Evolutionary conservation across 2,329 filamentous ascomycete species (phyloP), one percentile per base, ranked within the genome.

Genomic region (Sarocladiaceae sp.): DNA sequence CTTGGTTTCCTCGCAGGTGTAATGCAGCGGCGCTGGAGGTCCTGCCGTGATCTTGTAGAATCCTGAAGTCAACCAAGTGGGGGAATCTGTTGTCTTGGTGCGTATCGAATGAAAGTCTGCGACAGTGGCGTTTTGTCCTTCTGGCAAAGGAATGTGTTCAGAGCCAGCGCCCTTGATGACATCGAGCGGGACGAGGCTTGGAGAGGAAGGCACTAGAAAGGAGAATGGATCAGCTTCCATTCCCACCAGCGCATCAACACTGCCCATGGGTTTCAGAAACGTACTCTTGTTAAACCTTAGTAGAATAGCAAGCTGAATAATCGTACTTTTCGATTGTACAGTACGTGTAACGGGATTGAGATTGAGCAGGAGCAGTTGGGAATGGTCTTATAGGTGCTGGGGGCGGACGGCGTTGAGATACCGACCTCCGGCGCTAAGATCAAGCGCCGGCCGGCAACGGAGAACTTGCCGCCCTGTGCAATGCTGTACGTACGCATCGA

Each of bases 11-110:
- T 48, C 44, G 23, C 17, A 48, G 25, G 18, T 51, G 36, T 55
- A 56, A 10, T 37, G 36, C 4, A 52, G 53, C 5, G 54, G 54
- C 4, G 49, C 37, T 11, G 53, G 15, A 28, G 54, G 54, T 3
- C 54, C 54, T 20, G 53, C 46, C 12, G 35, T 33, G n/a, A 55
- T 56, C 50, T 56, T 56, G 37, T 55, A 56, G 50, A 56, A 55
- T 12, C 36, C 36, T 8, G 36, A 39, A 20, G 36, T 39, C 36
- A 39, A 39, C 12, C 18, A 20, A n/a, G 36, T 39, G 12, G 36
- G 36, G 12, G 36, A 13, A 17, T 39, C 36, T 39, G 12, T 39
- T 13, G 36, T 39, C 18, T 56, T 39, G 2, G 54, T 55, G 39
- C 50, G 54, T 22, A 56, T 51, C 1, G 54, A 56, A 36, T 56